Conservation (phyloP, 1,284 basidiomycete species). For the Malassezia caprae region DNA sequence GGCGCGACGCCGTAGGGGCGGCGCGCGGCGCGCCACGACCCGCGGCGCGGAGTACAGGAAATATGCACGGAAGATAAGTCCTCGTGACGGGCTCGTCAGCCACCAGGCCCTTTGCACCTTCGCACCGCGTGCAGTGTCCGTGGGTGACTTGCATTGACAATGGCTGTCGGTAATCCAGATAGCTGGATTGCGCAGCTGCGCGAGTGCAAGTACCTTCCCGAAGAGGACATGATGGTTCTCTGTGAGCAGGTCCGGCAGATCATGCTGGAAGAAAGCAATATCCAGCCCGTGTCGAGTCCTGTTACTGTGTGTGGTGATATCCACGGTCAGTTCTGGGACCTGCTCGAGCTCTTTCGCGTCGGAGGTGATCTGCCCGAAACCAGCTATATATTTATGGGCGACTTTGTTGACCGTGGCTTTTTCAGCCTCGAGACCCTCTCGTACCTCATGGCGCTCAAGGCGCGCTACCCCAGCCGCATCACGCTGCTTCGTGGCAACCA, state of each 20-base stretch:
- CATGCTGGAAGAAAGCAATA: constrained; percentile 87
- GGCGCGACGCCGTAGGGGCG: too few relatives aligned
- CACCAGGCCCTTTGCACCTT: not conserved
- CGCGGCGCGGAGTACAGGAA: not conserved
- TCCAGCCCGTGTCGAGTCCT: constrained; percentile 79
- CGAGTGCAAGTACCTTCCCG: constrained; percentile 74
- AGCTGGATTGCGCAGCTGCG: constrained; percentile 57
- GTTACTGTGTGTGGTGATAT: constrained; percentile 90
- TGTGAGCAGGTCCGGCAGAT: constrained; percentile 75
- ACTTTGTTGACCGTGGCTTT: constrained; percentile 93
- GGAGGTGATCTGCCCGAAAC: constrained; percentile 80
- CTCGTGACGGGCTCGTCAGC: not conserved
- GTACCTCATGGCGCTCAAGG: constrained; percentile 76
- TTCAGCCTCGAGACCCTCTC: constrained; percentile 94
- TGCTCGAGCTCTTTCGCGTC: constrained; percentile 76
- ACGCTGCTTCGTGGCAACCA: constrained; percentile 88
- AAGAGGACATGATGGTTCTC: constrained; percentile 78
- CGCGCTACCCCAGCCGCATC: constrained; percentile 82
- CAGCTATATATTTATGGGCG: constrained; percentile 97
- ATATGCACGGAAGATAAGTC: not conserved
- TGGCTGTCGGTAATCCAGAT: constrained; percentile 33
- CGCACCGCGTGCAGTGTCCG: not conserved
- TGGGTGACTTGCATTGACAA: not conserved
- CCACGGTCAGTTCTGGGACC: constrained; percentile 91
- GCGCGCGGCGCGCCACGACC: not conserved